These are phyloP conservation scores for Adansonia digitata DNA, from an alignment of 345 rosid species.

Conservation along the genomic window DNA sequence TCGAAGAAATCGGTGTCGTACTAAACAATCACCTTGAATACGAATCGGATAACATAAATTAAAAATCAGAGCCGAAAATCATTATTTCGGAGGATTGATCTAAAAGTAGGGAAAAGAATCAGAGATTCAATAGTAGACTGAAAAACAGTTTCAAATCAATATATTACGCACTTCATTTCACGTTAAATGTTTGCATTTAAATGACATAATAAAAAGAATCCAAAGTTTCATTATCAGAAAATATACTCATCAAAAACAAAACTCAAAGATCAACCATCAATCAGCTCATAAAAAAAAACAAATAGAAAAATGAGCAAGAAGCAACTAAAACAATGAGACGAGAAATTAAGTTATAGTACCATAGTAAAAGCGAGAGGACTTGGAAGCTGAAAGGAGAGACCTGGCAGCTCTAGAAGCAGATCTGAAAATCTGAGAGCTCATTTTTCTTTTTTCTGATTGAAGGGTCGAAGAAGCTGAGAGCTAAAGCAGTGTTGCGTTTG, in stretches of 20 bases:
- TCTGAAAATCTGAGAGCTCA: slow-evolving; percentile 73
- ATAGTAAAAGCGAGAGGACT: slow-evolving; percentile 55
- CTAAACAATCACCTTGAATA: no score
- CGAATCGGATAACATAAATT: no score
- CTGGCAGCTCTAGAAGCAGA: slow-evolving; percentile 72
- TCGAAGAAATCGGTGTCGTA: no score
- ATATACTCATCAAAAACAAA: background rate
- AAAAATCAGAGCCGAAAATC: background rate
- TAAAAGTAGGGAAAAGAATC: background rate
- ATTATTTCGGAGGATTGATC: background rate
- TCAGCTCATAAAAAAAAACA: background rate
- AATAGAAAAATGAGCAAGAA: background rate
- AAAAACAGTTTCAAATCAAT: background rate
- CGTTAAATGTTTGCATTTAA: background rate
- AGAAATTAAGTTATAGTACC: slow-evolving; percentile 30
- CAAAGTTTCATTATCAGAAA: background rate
- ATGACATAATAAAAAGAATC: background rate
- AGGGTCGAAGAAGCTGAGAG: background rate
- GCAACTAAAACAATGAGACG: background rate
- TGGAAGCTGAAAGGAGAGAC: slow-evolving; percentile 69
- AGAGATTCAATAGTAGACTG: background rate
- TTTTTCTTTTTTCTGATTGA: slow-evolving; percentile 10
- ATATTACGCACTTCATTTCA: background rate
- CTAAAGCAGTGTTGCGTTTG: background rate
- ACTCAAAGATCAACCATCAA: background rate